Base-by-base conservation (phyloP, 352 stramenopile species). In the Globisporangium recalcitrans region DNA sequence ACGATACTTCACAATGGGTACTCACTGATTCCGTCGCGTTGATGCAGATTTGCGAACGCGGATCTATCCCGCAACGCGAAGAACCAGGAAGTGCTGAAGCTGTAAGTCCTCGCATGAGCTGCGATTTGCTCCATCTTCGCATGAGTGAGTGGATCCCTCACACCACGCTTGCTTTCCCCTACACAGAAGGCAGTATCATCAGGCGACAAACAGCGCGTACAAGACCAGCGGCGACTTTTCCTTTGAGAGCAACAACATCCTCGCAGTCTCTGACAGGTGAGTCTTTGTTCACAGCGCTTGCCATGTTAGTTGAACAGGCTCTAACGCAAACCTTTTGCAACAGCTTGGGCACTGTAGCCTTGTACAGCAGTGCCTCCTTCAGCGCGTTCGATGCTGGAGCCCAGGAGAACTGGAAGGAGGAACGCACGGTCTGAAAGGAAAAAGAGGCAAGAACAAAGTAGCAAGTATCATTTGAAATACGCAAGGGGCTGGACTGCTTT, bases 221-320 rank as follows among this genome's bases (percentile, higher is more conserved):
- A 91, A 90, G 69, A 90, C 85, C 26, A 91, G 81, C 53, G 85
- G 85, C 11, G 79, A 81, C 32, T 91, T 89, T 52, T 86, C 80
- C n/a, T 69, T 69, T 32, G 76, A 81, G 42, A 73, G 68, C 46
- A 71, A 67, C 52, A 60, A 58, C 27, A 71, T 84, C 31, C 64
- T 90, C 13, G 85, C 81, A 32, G 81, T 91, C 47, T 90, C 82
- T 0, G 85, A 93, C 73, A 91, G 78, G 85, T 91, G 64, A 48
- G 75, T 73, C 10, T 11, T 22, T 63, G 22, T 27, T 32, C 27
- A 19, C 29, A 52, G 19, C 11, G 53, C 8, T 6, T 42, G 16
- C 1, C 49, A 56, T 24, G 27, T 22, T 22, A 42, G n/a, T 11
- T n/a, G n/a, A 29, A 4, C 10, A 44, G 24, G 51, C 21, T 57